These are phyloP conservation scores for Tetracentron sinense DNA, from an alignment of 164 flowering plant genomes.

Conservation along the genomic window DNA sequence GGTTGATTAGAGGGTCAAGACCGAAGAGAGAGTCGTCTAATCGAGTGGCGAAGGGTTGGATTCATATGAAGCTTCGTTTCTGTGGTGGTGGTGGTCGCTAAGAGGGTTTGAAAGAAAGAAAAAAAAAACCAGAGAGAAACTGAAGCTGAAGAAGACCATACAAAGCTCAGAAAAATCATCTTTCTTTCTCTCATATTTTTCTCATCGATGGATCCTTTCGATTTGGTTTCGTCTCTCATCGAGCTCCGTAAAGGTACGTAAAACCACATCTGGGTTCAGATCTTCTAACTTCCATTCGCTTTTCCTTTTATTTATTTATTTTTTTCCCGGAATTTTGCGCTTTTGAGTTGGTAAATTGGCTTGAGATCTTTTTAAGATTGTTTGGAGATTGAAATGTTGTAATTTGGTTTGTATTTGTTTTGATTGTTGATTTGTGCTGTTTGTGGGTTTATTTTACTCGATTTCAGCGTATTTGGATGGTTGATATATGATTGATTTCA, in stretches of 20 bases:
- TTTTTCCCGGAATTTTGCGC: background rate
- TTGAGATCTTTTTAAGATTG: conserved; percentile 4
- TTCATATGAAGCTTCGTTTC: conserved; percentile 13
- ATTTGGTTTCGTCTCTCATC: too few species aligned
- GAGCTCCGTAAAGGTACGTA: conserved; percentile 24
- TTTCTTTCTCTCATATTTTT: background rate
- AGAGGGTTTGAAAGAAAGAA: conserved; percentile 12
- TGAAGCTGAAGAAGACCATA: background rate
- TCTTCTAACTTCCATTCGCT: background rate
- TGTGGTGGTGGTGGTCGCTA: conserved; percentile 21
- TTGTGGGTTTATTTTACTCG: too few species aligned
- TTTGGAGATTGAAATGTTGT: background rate
- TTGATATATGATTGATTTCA: conserved; percentile 4
- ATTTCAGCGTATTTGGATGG: conserved; percentile 1
- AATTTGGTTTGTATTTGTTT: background rate
- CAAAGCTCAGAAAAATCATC: background rate
- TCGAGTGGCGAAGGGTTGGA: conserved; percentile 27
- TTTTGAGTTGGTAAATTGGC: background rate
- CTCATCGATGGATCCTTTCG: background rate
- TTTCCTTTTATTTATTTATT: too few species aligned
- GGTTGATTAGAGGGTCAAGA: too few species aligned
- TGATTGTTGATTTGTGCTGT: background rate
- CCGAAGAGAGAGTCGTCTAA: conserved; percentile 13
- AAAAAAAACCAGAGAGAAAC: background rate
- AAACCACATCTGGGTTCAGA: conserved; percentile 1